Evolutionary conservation across 2,329 filamentous ascomycete species (phyloP), one percentile per base, ranked within the genome.

Genomic region (Aspergillus nomiae): DNA sequence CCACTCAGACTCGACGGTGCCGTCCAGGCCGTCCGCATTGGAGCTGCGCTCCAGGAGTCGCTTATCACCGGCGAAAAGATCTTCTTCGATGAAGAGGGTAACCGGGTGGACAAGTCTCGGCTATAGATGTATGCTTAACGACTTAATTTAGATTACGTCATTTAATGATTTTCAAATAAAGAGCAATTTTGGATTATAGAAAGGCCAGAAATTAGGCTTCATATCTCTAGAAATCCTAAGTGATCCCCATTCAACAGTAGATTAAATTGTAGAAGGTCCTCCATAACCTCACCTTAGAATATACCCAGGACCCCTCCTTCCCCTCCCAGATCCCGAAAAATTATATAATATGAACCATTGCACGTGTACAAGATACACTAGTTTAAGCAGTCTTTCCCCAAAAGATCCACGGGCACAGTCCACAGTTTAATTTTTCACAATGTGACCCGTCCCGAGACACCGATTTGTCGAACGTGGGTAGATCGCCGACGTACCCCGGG

Each of bases 1-100:
- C 87, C 87, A 0, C 77, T 90, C 69, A 83, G 85, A 72, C 73
- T 90, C 43, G 73, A 78, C 26, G 84, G 84, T 19, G 87, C 87
- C 1, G 86, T 90, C 12, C 80, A 85, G 65, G 77, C 77, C 16
- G 75, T 90, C 11, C 81, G 81, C 71, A 89, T 90, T 74, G 88
- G 86, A 0, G 82, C 82, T 55, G 86, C 85, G 6, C 72, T 89
- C 65, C 86, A 89, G 72, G 84, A 88, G 71, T 80, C 81, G 16
- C 74, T 89, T 74, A 81, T 84, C 56, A 81, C 78, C 0, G 85
- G 83, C 9, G 78, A 82, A 72, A 86, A 86, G 76, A 85, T 89
- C 36, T 80, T 78, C 58, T 90, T 90, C 69, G 84, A 88, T 71
- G 81, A 85, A 73, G 75, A 73, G 48, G 86, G 86, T 8, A 79